Conservation (phyloP, 2,329 filamentous ascomycete genomes). For the Talaromyces sp. region DNA sequence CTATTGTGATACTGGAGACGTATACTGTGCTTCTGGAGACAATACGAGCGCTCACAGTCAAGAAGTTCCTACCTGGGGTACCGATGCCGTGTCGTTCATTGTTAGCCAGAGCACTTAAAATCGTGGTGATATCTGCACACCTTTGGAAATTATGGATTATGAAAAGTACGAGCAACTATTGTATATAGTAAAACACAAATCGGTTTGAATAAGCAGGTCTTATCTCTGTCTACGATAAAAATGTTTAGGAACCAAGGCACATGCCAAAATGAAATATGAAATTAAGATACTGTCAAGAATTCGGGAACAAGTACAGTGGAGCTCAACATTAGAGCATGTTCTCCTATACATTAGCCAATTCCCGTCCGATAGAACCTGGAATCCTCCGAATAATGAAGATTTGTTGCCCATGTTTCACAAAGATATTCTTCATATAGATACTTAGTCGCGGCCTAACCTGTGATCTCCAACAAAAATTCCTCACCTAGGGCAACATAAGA, state of each 20-base stretch:
- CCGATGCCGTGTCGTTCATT: not conserved
- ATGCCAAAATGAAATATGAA: not conserved
- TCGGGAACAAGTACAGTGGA: not conserved
- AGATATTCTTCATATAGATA: no score
- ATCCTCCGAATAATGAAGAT: not conserved
- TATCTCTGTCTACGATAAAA: not conserved
- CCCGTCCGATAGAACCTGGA: not conserved
- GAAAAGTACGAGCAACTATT: not conserved
- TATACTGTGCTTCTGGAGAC: constrained; percentile 6
- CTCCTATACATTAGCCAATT: not conserved
- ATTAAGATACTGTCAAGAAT: not conserved
- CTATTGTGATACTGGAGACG: constrained; percentile 6
- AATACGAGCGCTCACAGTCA: not conserved
- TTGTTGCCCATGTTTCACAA: no score
- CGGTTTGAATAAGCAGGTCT: not conserved
- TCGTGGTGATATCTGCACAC: not conserved
- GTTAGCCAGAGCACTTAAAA: not conserved
- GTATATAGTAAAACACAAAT: not conserved
- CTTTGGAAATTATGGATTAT: not conserved
- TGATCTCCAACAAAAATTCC: no score
- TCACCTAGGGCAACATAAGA: no score
- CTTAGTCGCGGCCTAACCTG: no score
- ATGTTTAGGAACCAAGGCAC: not conserved
- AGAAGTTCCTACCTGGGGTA: constrained; percentile 1
- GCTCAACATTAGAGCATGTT: no score